Conservation (phyloP, 1,284 basidiomycete species). For the Cryptococcus wingfieldii region DNA sequence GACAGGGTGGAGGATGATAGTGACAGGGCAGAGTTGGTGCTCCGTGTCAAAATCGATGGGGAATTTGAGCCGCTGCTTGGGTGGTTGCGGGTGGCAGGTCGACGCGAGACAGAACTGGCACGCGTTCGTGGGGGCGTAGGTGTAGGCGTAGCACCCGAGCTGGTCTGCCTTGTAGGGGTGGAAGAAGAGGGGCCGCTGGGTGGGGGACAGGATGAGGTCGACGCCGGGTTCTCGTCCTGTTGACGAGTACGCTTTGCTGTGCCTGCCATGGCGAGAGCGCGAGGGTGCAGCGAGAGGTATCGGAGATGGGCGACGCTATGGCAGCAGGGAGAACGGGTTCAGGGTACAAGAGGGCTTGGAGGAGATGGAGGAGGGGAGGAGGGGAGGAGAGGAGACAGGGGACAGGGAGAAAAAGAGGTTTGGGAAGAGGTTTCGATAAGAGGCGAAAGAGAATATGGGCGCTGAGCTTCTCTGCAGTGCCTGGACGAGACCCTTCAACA, state of each 20-base stretch:
- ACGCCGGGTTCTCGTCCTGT: constrained; percentile 7
- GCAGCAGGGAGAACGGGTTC: background rate
- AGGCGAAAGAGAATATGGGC: too few species aligned
- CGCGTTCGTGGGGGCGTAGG: constrained; percentile 7
- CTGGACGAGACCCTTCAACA: too few species aligned
- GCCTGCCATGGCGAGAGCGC: constrained; percentile 12
- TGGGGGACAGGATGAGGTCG: background rate
- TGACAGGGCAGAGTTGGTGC: constrained; percentile 11
- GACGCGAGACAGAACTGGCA: constrained; percentile 2
- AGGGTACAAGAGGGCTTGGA: background rate
- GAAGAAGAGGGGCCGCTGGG: constrained; percentile 1
- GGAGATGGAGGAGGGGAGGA: background rate
- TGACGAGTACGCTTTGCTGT: constrained; percentile 19
- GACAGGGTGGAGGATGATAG: background rate
- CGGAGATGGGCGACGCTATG: background rate
- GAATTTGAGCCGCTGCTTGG: constrained; percentile 10
- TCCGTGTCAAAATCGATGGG: constrained; percentile 19
- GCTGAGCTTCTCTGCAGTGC: too few species aligned
- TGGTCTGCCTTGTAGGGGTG: constrained; percentile 12
- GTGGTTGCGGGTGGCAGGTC: constrained; percentile 11
- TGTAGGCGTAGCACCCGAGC: constrained; percentile 1
- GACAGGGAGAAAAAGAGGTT: background rate
- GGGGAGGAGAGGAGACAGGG: background rate
- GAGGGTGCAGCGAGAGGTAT: background rate
- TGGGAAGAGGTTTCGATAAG: too few species aligned